These are phyloP conservation scores for Graphilbum sp. DNA, from an alignment of 2,329 filamentous ascomycete genomes.

Conservation along the genomic window DNA sequence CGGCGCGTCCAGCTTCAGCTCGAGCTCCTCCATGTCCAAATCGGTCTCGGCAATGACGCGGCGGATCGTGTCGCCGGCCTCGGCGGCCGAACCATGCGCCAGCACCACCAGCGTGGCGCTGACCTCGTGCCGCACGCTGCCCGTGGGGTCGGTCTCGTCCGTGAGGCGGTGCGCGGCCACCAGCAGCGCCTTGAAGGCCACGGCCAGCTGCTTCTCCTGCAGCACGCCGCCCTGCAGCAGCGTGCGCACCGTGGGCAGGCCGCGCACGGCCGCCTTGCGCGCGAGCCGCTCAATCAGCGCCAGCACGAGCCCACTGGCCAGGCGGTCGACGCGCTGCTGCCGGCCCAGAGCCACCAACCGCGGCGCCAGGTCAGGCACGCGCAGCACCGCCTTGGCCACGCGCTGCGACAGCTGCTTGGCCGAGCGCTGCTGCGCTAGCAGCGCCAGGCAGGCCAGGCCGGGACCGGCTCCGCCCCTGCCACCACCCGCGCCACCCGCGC, in stretches of 20 bases:
- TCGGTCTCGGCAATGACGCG: constrained; percentile 49
- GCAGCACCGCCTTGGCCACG: constrained; percentile 53
- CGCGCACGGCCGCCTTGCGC: constrained; percentile 40
- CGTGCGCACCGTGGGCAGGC: constrained; percentile 42
- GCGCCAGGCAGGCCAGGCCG: constrained; percentile 63
- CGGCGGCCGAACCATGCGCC: constrained; percentile 39
- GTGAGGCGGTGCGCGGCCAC: constrained; percentile 41
- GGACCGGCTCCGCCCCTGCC: no score
- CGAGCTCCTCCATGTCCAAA: constrained; percentile 57
- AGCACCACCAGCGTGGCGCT: constrained; percentile 51
- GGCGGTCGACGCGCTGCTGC: constrained; percentile 52
- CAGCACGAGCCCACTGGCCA: constrained; percentile 56
- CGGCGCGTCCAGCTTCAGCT: constrained; percentile 56
- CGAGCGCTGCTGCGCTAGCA: constrained; percentile 66
- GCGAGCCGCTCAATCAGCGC: constrained; percentile 44
- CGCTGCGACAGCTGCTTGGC: constrained; percentile 51
- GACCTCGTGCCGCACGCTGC: constrained; percentile 43
- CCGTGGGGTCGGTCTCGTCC: constrained; percentile 35
- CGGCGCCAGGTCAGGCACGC: constrained; percentile 40
- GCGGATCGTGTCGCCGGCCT: constrained; percentile 49
- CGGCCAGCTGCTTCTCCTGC: constrained; percentile 44
- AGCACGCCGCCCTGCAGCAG: constrained; percentile 44
- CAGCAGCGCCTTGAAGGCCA: constrained; percentile 49
- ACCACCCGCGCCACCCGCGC: constrained; percentile 82
- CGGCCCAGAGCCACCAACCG: constrained; percentile 44